Base-by-base conservation (phyloP, 2,329 filamentous ascomycete species). In the Atkinsonella hypoxylon region DNA sequence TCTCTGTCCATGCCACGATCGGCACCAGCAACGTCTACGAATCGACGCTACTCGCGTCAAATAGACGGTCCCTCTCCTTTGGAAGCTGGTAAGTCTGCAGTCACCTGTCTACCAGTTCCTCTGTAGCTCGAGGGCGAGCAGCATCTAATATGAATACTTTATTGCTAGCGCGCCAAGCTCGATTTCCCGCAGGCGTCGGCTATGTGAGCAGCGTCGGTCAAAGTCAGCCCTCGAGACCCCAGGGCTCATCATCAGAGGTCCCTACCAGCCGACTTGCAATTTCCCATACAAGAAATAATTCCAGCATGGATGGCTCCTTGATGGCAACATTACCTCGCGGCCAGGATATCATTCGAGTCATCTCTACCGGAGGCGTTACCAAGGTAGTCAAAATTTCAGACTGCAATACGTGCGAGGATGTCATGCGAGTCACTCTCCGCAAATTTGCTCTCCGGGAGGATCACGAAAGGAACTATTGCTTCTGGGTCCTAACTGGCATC, bases 381-480 rank as follows among this genome's bases (percentile, higher is more conserved):
- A 95, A 95, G 62, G 90, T 96, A 22, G 83, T 98, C 62, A 93
- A 93, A 66, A 89, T 97, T 57, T 85, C 89, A 56, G 87, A 87
- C 56, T 96, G 90, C 75, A 89, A 83, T 62, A 93, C 86, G 5
- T 87, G 89, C 54, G 93, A 96, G 61, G 89, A 97, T 58, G 87
- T 97, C 48, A 91, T 96, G 74, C 78, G 89, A 44, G 85, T 88
- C 54, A 95, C 93, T 0, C 70, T 97, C 43, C 82, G 85, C 58
- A 97, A 97, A 66, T 87, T 95, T 56, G 82, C 83, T 40, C 77
- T 95, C 31, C 87, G 89, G 20, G 89, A 95, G 62, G 87, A 91
- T 55, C 89, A 96, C 61, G 87, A 93, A 64, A 82, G 89, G 60
- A 95, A 94, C 62, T 97, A 95, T 70, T 96, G 90, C 71, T 97